phyloP scores from a whole-genome alignment of 108 stramenopile species.

The Nitzschia sp. region DNA sequence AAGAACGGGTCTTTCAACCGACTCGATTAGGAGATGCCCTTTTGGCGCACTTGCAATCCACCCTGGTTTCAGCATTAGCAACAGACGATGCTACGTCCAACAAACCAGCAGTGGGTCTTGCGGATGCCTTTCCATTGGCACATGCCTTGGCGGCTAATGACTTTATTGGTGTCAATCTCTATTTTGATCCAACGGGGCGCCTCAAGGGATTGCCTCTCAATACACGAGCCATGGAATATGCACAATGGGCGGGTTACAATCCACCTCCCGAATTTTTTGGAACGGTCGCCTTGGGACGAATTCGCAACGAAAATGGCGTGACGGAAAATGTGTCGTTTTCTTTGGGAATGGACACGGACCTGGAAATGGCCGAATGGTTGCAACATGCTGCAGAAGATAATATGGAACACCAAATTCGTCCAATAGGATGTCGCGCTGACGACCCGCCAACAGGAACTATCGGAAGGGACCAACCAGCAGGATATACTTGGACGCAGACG shows the following conservation, averaged over 20 bases:
- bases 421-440: no score
- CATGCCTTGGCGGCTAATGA: slow-evolving; percentile 57
- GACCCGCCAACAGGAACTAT: no score
- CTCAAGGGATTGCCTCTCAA: slow-evolving; percentile 65
- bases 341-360: slow-evolving; percentile 14
- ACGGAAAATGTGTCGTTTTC: slow-evolving; percentile 47
- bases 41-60: slow-evolving; percentile 44
- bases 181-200: slow-evolving; percentile 72
- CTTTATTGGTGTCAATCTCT: slow-evolving; percentile 54
- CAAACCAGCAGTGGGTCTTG: slow-evolving; percentile 44
- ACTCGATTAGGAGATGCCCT: slow-evolving; percentile 46
- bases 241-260: slow-evolving; percentile 53
- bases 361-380: no score
- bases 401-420: no score
- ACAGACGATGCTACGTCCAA: slow-evolving; percentile 31
- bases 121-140: slow-evolving; percentile 68
- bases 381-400: background rate
- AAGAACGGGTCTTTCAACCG: slow-evolving; percentile 30
- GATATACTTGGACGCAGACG: slow-evolving; percentile 64
- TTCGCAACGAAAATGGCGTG: slow-evolving; percentile 22
- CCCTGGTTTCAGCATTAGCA: no score
- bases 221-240: slow-evolving; percentile 48
- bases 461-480: no score
- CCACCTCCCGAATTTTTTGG: slow-evolving; percentile 76
- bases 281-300: slow-evolving; percentile 61